Evolutionary conservation across 306 rosid genomes (phyloP), one percentile per base, ranked within the genome.

Genomic region (Biancaea sappan): DNA sequence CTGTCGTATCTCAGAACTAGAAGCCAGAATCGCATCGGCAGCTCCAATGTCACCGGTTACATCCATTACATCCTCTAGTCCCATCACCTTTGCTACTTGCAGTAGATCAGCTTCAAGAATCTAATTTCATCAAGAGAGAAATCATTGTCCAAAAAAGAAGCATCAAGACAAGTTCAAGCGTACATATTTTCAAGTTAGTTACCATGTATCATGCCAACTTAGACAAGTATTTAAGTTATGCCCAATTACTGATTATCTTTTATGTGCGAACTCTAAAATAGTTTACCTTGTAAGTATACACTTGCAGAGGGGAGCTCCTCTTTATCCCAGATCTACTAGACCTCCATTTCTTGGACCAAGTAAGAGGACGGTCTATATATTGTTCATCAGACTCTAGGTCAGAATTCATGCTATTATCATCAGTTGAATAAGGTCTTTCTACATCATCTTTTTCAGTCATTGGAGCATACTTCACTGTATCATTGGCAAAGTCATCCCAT

Each of bases 71-170:
- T 88, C 86, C 77, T 95, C 98, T 41, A 88, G 87, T 74, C 97
- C 99, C 98, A 95, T 87, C 35, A 92, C 99, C 44, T 73, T 83
- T 40, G 96, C 92, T 53, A 95, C 99, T 92, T 95, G 98, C 19
- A 86, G 82, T 31, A 92, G 85, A 87, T 92, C 99, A 71, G 96
- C 89, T 81, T 95, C 96, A 69, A 87, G 96, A 71, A 95, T 84
- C 98, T 95, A 73, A 77, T 58, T 22, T 75, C 65, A 69, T 40
- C 63, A 76, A 83, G 51, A 32, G 37, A 63, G 66, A 78, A 62
- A 74, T 69, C 47, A 71, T 22, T 41, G 31, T 6, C 19, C 10
- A 29, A 57, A 46, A 21, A n/a, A 21, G 40, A 19, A 4, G 22
- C 35, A 38, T 69, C n/a, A 69, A 65, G 16, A 44, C 38, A 25